Conservation (phyloP, 768 basidiomycete species). For the Imleria badia region DNA sequence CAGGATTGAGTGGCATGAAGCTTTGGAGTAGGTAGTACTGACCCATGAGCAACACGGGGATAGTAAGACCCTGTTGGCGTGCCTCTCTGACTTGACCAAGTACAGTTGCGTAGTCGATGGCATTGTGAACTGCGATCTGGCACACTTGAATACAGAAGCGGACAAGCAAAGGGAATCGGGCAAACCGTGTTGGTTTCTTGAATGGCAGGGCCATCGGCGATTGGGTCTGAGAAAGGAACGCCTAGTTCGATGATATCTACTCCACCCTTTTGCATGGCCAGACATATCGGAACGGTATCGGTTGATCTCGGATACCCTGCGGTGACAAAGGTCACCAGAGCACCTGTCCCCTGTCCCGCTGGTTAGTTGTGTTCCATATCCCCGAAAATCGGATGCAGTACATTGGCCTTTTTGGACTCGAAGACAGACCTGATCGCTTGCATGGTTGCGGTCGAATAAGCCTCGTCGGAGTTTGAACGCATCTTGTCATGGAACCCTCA, state of each 20-base stretch:
- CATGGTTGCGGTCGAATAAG: conserved; percentile 10
- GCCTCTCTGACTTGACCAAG: conserved; percentile 78
- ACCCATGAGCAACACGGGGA: conserved; percentile 63
- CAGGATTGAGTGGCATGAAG: background rate
- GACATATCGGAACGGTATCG: conserved; percentile 83
- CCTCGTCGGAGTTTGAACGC: conserved; percentile 5
- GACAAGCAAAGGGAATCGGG: background rate
- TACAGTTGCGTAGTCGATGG: conserved; percentile 73
- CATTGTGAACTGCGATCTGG: conserved; percentile 84
- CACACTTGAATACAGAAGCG: background rate
- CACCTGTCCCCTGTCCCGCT: conserved; percentile 40
- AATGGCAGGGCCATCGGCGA: conserved; percentile 92
- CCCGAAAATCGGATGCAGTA: background rate
- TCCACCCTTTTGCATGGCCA: conserved; percentile 92
- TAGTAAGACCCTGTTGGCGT: conserved; percentile 74
- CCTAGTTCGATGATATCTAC: conserved; percentile 95
- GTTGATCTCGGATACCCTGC: conserved; percentile 83
- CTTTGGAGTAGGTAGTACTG: background rate
- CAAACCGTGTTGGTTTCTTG: conserved; percentile 88
- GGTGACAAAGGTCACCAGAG: conserved; percentile 87
- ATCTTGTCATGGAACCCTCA: conserved; percentile 45
- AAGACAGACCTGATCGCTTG: conserved; percentile 32
- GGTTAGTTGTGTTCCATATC: conserved; percentile 2
- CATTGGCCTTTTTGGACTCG: conserved; percentile 24
- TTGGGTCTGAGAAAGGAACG: conserved; percentile 78